Evolutionary conservation across 345 rosid species (phyloP), one percentile per base, ranked within the genome.

Genomic region (Lumnitzera littorea): DNA sequence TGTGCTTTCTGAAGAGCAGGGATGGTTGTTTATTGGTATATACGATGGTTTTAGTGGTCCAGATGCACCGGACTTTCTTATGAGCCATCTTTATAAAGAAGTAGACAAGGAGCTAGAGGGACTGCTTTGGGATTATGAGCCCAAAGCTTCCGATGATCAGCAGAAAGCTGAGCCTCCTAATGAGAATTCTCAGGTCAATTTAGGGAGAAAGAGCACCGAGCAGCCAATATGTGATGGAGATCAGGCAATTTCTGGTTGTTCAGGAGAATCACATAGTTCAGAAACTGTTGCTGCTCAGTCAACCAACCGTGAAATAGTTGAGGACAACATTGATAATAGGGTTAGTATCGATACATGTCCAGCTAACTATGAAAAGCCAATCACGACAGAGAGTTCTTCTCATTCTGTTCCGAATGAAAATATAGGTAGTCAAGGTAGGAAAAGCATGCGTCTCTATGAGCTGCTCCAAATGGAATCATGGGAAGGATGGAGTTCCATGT

Each of bases 31-130:
- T 74, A 82, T 89, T n/a, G 98, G 96, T 55, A 92, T 92, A 65
- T 92, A 92, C 77, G 98, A 92, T 76, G 98, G 98, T 55, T 92
- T 92, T 71, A 92, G 91, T 67, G 98, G 98, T 52, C 98, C 98
- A 7, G 98, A 92, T 83, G 98, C 98, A 20, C 95, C 98, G 0
- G 98, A 92, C 63, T 92, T 89, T 66, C 77, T 92, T 31, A 90
- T 92, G 91, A 78, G 84, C 74, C 78, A 87, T 78, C 86, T 92
- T 46, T 89, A 92, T 68, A 85, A 71, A 70, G 91, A 89, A 67
- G 76, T 92, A 51, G 96, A 92, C 78, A 84, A 76, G 74, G 98
- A 92, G 72, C 65, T 92, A 67, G 91, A 87, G 81, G 98, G 98
- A 47, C 71, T 92, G 64, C 83, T 92, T 14, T 92, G 98, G 98